Base-by-base conservation (phyloP, 805 yeast species). In the Wickerhamomyces alni region DNA sequence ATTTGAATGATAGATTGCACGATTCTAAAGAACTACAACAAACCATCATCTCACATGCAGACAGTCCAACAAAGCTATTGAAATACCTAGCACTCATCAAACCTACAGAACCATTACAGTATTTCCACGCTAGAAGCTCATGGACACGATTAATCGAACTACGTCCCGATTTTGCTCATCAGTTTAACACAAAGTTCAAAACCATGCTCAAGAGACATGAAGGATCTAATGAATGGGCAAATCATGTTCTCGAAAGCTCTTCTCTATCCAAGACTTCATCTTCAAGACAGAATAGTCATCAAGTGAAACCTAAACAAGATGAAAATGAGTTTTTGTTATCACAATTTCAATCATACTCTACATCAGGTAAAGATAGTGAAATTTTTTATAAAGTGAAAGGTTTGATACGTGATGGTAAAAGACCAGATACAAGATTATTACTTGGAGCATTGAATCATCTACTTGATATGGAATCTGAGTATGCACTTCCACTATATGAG, bases 341-440 rank as follows among this genome's bases (percentile, higher is more conserved):
- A 24, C 15, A 19, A 13, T 4, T 36, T n/a, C 13, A 30, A 8
- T 4, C 12, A 15, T 24, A 10, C 8, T 13, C 30, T 5, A 8
- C 9, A 3, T 8, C 17, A 16, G 30, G 30, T 10, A 5, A 34
- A 6, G 38, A 39, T 12, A 10, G n/a, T 9, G 22, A 18, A 19
- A 37, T 45, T 5, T 13, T 43, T n/a, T n/a, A 36, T 2, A 17
- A 33, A 19, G 33, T 45, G 8, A 43, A 34, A 11, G 34, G 38
- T 19, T 15, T 36, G 12, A 13, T 50, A 1, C 40, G 58, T n/a
- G 44, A 36, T 2, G 57, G 57, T 8, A 42, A 37, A 10, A 42
- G 46, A 19, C 57, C 56, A 17, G 35, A 47, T 5, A 19, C 44
- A 8, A 35, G 29, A 4, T 27, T 48, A 19, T 33, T 52, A 3